Evolutionary conservation across 805 yeast species (phyloP).

Genomic region (Huiozyma naganishii): DNA sequence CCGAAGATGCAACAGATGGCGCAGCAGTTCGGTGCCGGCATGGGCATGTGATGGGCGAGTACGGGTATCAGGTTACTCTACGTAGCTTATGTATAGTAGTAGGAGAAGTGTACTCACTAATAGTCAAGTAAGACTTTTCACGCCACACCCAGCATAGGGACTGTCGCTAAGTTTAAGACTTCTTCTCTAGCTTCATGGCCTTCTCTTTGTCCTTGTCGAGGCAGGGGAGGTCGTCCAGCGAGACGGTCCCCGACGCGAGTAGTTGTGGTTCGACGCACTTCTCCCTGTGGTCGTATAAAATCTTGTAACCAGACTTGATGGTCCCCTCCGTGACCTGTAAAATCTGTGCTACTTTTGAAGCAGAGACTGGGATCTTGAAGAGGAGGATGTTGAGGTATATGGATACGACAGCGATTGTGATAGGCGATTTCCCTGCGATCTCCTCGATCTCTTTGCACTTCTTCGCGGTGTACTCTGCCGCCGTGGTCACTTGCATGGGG

Average conservation of each 20-base stretch:
- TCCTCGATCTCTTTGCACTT: conserved; percentile 86
- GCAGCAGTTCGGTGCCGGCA: conserved; percentile 37
- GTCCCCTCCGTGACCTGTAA: conserved; percentile 97
- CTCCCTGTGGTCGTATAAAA: conserved; percentile 62
- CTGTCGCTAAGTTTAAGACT: too few relatives aligned
- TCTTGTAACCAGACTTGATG: conserved; percentile 81
- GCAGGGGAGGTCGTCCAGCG: conserved; percentile 23
- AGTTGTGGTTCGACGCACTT: conserved; percentile 39
- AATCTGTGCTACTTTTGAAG: conserved; percentile 76
- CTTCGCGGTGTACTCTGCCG: conserved; percentile 88
- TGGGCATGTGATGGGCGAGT: conserved; percentile 2
- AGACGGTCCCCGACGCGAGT: conserved; percentile 22
- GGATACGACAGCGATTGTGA: conserved; percentile 94
- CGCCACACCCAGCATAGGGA: too few relatives aligned
- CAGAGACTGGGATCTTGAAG: conserved; percentile 68
- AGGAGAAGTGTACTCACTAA: too few relatives aligned
- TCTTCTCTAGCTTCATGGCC: neutral
- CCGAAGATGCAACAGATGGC: conserved; percentile 39
- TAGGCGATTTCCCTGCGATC: conserved; percentile 92
- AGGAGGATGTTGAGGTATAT: conserved; percentile 88
- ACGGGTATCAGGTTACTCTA: too few relatives aligned
- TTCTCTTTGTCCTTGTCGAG: conserved; percentile 21
- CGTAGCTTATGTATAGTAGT: too few relatives aligned
- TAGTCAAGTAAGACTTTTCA: too few relatives aligned
- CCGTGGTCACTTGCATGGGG: conserved; percentile 71